These are phyloP conservation scores for Pythium diclinum DNA, from an alignment of 352 stramenopile genomes.

Conservation along the genomic window DNA sequence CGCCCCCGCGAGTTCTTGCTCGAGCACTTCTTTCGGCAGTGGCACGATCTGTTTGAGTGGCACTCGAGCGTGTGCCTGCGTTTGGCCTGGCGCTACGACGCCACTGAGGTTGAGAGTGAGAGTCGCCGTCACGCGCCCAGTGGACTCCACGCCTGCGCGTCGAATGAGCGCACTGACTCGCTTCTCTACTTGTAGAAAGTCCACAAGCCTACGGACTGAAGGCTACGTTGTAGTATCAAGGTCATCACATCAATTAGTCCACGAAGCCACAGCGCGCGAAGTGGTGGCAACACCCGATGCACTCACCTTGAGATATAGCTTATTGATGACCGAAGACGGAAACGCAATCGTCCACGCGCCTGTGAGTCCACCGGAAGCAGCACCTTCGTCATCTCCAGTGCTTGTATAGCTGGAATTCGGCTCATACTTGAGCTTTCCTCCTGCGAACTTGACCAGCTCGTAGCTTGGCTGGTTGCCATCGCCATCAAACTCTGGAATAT, in stretches of 20 bases:
- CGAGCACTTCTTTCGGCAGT: slow-evolving; percentile 41
- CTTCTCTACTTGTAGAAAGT: slow-evolving; percentile 56
- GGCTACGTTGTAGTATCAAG: slow-evolving; percentile 21
- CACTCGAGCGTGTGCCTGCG: slow-evolving; percentile 11
- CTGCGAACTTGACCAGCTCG: slow-evolving; percentile 24
- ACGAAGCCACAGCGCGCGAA: too few species aligned
- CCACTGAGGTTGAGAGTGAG: slow-evolving; percentile 39
- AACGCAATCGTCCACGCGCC: slow-evolving; percentile 55
- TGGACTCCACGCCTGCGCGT: slow-evolving; percentile 32
- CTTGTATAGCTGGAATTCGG: background rate
- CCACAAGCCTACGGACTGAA: slow-evolving; percentile 33
- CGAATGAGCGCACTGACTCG: slow-evolving; percentile 31
- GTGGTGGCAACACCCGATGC: background rate
- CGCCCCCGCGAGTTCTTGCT: slow-evolving; percentile 53
- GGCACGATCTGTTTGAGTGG: slow-evolving; percentile 30
- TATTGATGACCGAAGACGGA: slow-evolving; percentile 23
- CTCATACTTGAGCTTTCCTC: slow-evolving; percentile 51
- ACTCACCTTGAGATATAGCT: slow-evolving; percentile 45
- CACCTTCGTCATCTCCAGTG: background rate
- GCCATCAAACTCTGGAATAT: slow-evolving; percentile 33
- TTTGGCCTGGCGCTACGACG: slow-evolving; percentile 35
- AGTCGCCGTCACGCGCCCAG: slow-evolving; percentile 32
- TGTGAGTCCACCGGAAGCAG: slow-evolving; percentile 16
- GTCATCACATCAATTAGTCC: background rate
- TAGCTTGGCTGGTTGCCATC: background rate